phyloP scores from a whole-genome alignment of 108 stramenopile species.

The Cylindrotheca closterium region DNA sequence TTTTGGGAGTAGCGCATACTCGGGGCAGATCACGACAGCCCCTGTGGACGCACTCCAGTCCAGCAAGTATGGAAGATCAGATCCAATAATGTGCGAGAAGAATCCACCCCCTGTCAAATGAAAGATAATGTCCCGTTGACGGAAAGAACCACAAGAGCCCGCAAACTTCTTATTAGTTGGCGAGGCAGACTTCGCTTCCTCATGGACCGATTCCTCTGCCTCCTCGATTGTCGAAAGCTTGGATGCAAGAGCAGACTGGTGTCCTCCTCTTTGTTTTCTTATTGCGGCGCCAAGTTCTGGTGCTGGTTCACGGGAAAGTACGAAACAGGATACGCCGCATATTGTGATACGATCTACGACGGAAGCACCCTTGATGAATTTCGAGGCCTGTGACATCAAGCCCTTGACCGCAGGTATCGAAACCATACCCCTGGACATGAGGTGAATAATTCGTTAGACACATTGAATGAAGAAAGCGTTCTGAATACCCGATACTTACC shows the following conservation, averaged over 20 bases:
- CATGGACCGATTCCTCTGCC: constrained; percentile 6
- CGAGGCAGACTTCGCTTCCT: constrained; percentile 10
- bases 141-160: constrained; percentile 21
- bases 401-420: constrained; percentile 69
- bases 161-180: constrained; percentile 26
- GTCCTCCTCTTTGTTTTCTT: constrained; percentile 11
- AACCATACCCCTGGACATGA: constrained; percentile 62
- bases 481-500: constrained; percentile 15
- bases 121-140: constrained; percentile 66
- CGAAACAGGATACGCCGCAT: constrained; percentile 72
- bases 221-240: constrained; percentile 64
- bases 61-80: constrained; percentile 74
- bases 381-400: constrained; percentile 69
- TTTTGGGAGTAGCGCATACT: constrained; percentile 75
- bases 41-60: constrained; percentile 80
- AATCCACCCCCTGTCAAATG: constrained; percentile 85
- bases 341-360: constrained; percentile 77
- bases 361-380: constrained; percentile 73
- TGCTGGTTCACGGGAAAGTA: constrained; percentile 61
- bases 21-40: constrained; percentile 78
- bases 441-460: constrained; percentile 14
- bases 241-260: constrained; percentile 20
- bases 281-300: constrained; percentile 54
- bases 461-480: background rate
- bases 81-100: constrained; percentile 82